Conservation (phyloP, 306 rosid species). For the Prunus salicina region DNA sequence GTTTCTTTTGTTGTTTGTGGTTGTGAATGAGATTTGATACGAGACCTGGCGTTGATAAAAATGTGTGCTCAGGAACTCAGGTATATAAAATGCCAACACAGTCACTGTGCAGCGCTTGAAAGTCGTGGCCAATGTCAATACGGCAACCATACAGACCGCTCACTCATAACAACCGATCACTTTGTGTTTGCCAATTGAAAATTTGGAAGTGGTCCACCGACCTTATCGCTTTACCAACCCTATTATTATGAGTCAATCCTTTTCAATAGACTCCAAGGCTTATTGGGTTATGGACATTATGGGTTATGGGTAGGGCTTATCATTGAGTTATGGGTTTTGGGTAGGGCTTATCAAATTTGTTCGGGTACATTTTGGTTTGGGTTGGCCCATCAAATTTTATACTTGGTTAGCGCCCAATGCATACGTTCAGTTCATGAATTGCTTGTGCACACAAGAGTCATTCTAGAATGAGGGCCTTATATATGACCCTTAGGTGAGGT, state of each 20-base stretch:
- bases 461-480: too few species aligned
- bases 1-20: background rate
- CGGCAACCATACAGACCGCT: background rate
- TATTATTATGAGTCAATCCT: too few species aligned
- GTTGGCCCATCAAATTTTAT: background rate
- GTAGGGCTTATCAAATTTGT: background rate
- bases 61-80: too few species aligned
- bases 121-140: background rate
- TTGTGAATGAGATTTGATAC: background rate
- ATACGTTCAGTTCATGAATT: too few species aligned
- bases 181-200: background rate
- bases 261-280: too few species aligned
- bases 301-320: too few species aligned
- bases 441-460: too few species aligned
- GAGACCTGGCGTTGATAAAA: background rate
- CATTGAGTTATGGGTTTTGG: background rate
- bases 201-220: background rate
- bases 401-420: background rate
- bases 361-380: background rate
- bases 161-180: background rate
- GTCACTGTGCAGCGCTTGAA: background rate
- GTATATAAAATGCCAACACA: background rate
- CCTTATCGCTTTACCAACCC: conserved; percentile 12
- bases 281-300: background rate
- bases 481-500: too few species aligned